Evolutionary conservation across 768 basidiomycete species (phyloP).

Genomic region (Xerocomellus chrysenteron): DNA sequence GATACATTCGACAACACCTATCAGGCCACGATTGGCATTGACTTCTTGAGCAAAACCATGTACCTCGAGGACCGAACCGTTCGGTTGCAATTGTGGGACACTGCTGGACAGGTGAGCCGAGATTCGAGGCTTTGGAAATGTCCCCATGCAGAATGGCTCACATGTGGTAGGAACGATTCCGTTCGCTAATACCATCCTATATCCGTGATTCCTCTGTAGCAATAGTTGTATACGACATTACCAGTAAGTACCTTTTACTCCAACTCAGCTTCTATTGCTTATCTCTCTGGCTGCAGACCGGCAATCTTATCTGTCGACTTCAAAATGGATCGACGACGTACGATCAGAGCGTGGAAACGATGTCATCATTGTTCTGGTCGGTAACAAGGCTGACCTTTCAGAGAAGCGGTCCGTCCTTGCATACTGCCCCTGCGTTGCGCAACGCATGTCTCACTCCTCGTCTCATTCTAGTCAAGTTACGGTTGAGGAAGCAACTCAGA

Average conservation of each 20-base stretch:
- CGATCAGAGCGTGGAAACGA: slow-evolving; percentile 96
- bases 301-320: slow-evolving; percentile 95
- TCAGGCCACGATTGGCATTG: slow-evolving; percentile 96
- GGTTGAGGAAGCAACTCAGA: slow-evolving; percentile 91
- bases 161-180: slow-evolving; percentile 80
- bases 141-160: slow-evolving; percentile 2
- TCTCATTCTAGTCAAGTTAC: slow-evolving; percentile 86
- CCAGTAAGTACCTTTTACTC: slow-evolving; percentile 59
- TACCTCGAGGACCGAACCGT: slow-evolving; percentile 99
- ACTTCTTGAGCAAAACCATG: slow-evolving; percentile 99
- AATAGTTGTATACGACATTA: slow-evolving; percentile 98
- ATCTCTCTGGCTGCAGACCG: slow-evolving; percentile 57
- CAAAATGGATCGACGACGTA: slow-evolving; percentile 99
- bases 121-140: not conserved
- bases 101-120: slow-evolving; percentile 79
- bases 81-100: slow-evolving; percentile 97
- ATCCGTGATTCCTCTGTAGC: slow-evolving; percentile 99
- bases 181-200: slow-evolving; percentile 96
- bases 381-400: slow-evolving; percentile 98
- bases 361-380: slow-evolving; percentile 97
- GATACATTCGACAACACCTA: slow-evolving; percentile 99
- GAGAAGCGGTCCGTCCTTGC: slow-evolving; percentile 81
- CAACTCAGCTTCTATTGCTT: slow-evolving; percentile 2
- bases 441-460: slow-evolving; percentile 7
- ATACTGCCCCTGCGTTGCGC: not conserved